Percentiles rank a stretch among this genome's conserved stretches.
phyloP scores from a whole-genome alignment of 2,329 filamentous ascomycete species.

The Claviceps cyperi region DNA sequence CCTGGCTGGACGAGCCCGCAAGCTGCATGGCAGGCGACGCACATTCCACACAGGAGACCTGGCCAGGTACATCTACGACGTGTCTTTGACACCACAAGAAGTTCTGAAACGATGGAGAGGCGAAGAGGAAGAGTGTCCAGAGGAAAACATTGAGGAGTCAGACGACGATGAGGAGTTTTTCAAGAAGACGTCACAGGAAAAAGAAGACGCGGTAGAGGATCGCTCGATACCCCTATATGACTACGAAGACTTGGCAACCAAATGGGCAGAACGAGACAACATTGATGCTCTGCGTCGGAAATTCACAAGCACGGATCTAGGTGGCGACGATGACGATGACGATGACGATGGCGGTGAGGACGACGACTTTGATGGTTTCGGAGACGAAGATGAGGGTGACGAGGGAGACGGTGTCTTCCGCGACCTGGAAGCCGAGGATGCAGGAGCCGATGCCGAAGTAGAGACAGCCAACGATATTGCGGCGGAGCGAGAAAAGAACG shows the following conservation, averaged over 20 bases:
- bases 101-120: slow-evolving; percentile 72
- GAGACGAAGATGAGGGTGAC: slow-evolving; percentile 42
- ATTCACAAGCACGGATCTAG: slow-evolving; percentile 57
- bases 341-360: slow-evolving; percentile 32
- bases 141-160: slow-evolving; percentile 39
- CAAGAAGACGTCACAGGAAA: slow-evolving; percentile 46
- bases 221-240: slow-evolving; percentile 66
- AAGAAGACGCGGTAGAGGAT: slow-evolving; percentile 64
- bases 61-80: slow-evolving; percentile 78
- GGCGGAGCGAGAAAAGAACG: slow-evolving; percentile 81
- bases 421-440: slow-evolving; percentile 50
- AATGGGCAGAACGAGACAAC: slow-evolving; percentile 71
- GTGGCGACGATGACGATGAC: slow-evolving; percentile 17
- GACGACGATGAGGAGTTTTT: slow-evolving; percentile 51
- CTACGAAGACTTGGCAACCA: slow-evolving; percentile 65
- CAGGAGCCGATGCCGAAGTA: slow-evolving; percentile 26
- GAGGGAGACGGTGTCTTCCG: slow-evolving; percentile 74
- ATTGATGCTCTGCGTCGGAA: slow-evolving; percentile 59
- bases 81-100: slow-evolving; percentile 57
- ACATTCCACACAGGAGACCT: slow-evolving; percentile 71
- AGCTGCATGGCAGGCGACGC: slow-evolving; percentile 53
- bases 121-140: slow-evolving; percentile 37
- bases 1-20: slow-evolving; percentile 58
- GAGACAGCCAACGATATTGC: slow-evolving; percentile 46
- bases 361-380: slow-evolving; percentile 40